Evolutionary conservation across 345 rosid genomes (phyloP), one percentile per base, ranked within the genome.

Genomic region (Fremontodendron californicum): DNA sequence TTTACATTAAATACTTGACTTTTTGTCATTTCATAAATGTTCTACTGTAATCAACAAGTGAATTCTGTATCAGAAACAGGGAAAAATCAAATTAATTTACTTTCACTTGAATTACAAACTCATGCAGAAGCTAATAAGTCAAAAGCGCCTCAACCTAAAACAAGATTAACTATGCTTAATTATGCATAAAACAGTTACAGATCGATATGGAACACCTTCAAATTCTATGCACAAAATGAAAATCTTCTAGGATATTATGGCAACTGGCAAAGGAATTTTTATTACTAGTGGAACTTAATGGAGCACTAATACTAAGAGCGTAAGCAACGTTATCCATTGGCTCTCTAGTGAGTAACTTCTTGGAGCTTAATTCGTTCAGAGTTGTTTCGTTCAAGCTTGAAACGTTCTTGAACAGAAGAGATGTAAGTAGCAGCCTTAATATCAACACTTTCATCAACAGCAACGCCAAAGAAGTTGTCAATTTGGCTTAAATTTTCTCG

Each of bases 341-440:
- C 3, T 23, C 5, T 21, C 19, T 42, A 66, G 33, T 66, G 51
- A 66, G 71, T 43, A 8, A 54, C 1, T 42, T 66, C 71, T 23
- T 81, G 82, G 51, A 27, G 43, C 35, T 67, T 76, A 19, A 63
- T 64, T 62, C 78, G 27, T 60, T 85, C 88, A 0, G 84, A 84
- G 78, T 78, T 73, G 81, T 19, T 4, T 54, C 81, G 63, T 77
- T 90, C 90, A 57, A 81, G 89, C 83, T 85, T 88, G 86, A 89
- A 89, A 64, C 94, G 88, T 49, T 87, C 90, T 60, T 79, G 89
- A 76, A 87, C 92, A 2, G 87, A 79, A 61, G 86, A 80, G 77
- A 90, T 90, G 79, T 86, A 89, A 39, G 40, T 78, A 6, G 89
- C 55, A 58, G 92, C 89, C 81, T 80, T 89, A 60, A 55, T 11